Base-by-base conservation (phyloP, 2,329 filamentous ascomycete species). In the Epichloe elymi region DNA sequence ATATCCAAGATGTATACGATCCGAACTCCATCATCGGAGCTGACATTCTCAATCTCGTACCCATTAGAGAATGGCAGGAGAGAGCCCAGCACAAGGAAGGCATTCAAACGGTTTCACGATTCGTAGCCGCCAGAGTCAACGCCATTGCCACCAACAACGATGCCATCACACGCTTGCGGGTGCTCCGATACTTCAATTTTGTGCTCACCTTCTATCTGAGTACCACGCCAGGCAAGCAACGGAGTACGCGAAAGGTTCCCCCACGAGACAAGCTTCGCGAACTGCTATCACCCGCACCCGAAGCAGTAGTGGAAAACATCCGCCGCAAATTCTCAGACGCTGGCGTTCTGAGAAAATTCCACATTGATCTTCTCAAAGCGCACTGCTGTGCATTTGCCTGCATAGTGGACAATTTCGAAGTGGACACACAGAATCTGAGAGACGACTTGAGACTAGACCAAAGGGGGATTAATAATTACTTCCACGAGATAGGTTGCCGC, bases 61-160 rank as follows among this genome's bases (percentile, higher is more conserved):
- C 82, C 11, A 76, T 90, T 52, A 79, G 80, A 60, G 82, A 88
- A 57, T 93, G 87, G 87, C 75, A 85, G 56, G 79, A 88, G 53
- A 75, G 77, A 46, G 73, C 76, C n/a, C 75, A 76, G 58, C 74
- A 75, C 23, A 74, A 75, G 35, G 72, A 82, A 57, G 71, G 74
- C 49, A 72, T 86, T 38, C 63, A 74, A 44, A 69, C 82, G 36
- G 69, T 66, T 41, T 85, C 80, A 38, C 74, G 75, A 53, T 90
- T 78, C 58, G 82, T 89, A 5, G 81, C 84, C 1, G 69, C 71
- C 50, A 79, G 85, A 40, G 70, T 88, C 46, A 72, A 71, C 51
- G 63, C 70, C 37, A 66, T 79, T 43, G 75, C 74, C 3, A 67
- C 75, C 48, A 78, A 76, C 46, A 75, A 78, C 46, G 71, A 75